A percentile compares a stretch with the other conserved stretches of the same genome.
Conservation (phyloP, 73 alveolate species). For the Paramecium sonneborni region DNA sequence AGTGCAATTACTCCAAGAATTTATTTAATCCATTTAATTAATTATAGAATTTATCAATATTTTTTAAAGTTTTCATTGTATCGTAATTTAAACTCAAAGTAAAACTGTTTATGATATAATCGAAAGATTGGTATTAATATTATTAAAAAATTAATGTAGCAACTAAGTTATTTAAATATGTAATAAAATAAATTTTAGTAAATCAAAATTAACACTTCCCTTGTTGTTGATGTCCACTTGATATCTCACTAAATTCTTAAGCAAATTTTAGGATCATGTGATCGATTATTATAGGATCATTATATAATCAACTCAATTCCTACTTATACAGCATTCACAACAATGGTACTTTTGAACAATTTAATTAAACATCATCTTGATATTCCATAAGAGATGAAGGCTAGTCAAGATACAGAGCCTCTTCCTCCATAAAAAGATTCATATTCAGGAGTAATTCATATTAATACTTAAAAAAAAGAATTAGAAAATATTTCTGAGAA, state of each 20-base stretch:
- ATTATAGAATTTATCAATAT: conserved; percentile 64
- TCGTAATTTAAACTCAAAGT: neutral
- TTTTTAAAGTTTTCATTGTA: conserved; percentile 73
- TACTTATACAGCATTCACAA: neutral
- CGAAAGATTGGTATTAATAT: neutral
- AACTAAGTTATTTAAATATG: neutral
- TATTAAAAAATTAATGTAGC: neutral
- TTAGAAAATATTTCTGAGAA: neutral
- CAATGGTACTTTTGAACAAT: neutral
- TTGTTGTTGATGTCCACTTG: neutral
- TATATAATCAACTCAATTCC: neutral
- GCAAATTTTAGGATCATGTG: neutral
- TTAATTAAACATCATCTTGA: neutral
- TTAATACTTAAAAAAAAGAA: neutral
- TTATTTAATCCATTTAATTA: neutral
- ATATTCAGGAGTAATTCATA: neutral
- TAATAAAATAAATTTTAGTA: neutral
- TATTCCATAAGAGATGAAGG: neutral
- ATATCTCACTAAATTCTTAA: neutral
- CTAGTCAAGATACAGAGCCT: neutral
- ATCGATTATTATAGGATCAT: neutral
- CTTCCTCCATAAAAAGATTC: neutral
- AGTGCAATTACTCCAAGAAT: neutral
- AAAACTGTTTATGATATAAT: neutral
- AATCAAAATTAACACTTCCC: neutral